phyloP scores from a whole-genome alignment of 2,329 filamentous ascomycete species.

The Aspergillus oerlinghausenensis region DNA sequence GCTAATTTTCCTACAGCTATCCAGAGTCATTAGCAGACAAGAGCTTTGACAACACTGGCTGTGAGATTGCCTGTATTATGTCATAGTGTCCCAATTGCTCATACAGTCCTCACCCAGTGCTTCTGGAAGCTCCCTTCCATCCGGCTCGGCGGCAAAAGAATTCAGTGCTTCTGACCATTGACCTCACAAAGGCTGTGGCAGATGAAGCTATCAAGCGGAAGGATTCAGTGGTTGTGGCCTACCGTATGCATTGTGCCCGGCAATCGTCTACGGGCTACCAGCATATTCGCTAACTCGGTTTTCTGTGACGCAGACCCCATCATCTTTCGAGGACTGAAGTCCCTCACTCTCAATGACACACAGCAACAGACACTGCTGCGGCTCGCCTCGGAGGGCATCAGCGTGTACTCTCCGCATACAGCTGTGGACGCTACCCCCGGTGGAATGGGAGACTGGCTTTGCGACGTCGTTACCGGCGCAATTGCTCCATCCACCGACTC shows the following conservation, averaged over 20 bases:
- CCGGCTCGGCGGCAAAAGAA: constrained; percentile 55
- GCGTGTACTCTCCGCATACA: constrained; percentile 94
- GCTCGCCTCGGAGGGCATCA: constrained; percentile 80
- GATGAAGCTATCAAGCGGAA: constrained; percentile 78
- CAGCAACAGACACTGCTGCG: constrained; percentile 83
- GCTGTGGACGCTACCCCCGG: constrained; percentile 81
- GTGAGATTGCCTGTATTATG: constrained; percentile 35
- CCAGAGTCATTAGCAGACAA: constrained; percentile 84
- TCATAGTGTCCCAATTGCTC: neutral
- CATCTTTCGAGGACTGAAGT: constrained; percentile 90
- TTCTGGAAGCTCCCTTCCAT: constrained; percentile 65
- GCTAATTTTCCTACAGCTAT: constrained; percentile 55
- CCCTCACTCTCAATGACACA: constrained; percentile 74
- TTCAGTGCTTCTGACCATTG: constrained; percentile 76
- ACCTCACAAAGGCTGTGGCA: constrained; percentile 82
- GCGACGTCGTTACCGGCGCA: constrained; percentile 68
- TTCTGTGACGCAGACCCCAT: constrained; percentile 68
- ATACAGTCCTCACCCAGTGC: constrained; percentile 44
- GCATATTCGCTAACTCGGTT: neutral
- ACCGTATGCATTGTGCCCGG: constrained; percentile 58
- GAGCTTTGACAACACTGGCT: constrained; percentile 93
- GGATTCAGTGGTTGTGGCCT: constrained; percentile 78
- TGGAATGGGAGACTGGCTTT: constrained; percentile 92
- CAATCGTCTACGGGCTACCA: neutral
- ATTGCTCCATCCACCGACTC: constrained; percentile 13